phyloP scores from a whole-genome alignment of 2,329 filamentous ascomycete species.

The Pseudogymnoascus sp. region DNA sequence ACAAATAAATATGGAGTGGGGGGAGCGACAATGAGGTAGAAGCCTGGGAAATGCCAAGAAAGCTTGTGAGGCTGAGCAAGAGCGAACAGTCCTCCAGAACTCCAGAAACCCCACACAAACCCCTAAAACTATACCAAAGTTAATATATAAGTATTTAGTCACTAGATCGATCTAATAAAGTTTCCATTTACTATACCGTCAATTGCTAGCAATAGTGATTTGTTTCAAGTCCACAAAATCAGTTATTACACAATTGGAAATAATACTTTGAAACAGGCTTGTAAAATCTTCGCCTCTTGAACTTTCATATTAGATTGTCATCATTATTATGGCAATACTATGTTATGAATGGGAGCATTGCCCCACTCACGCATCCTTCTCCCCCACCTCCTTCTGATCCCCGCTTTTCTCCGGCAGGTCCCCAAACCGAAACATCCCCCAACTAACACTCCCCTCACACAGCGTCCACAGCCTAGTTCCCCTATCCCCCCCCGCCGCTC shows the following conservation, averaged over 20 bases:
- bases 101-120: neutral
- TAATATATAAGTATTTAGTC: neutral
- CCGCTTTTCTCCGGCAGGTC: slow-evolving; percentile 8
- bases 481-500: slow-evolving; percentile 41
- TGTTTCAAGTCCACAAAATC: neutral
- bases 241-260: neutral
- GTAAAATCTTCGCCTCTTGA: neutral
- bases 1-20: neutral
- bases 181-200: too few relatives aligned
- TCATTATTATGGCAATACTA: slow-evolving; percentile 64
- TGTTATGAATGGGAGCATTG: slow-evolving; percentile 8
- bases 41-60: neutral
- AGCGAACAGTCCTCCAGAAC: too few relatives aligned
- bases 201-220: too few relatives aligned
- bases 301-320: slow-evolving; percentile 28
- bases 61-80: neutral
- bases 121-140: neutral
- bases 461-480: slow-evolving; percentile 38
- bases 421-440: slow-evolving; percentile 44
- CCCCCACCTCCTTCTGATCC: neutral
- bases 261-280: neutral
- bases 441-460: slow-evolving; percentile 42
- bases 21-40: neutral
- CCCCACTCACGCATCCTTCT: neutral
- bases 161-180: neutral